Base-by-base conservation (phyloP, 345 rosid species). In the Brassica rapa region DNA sequence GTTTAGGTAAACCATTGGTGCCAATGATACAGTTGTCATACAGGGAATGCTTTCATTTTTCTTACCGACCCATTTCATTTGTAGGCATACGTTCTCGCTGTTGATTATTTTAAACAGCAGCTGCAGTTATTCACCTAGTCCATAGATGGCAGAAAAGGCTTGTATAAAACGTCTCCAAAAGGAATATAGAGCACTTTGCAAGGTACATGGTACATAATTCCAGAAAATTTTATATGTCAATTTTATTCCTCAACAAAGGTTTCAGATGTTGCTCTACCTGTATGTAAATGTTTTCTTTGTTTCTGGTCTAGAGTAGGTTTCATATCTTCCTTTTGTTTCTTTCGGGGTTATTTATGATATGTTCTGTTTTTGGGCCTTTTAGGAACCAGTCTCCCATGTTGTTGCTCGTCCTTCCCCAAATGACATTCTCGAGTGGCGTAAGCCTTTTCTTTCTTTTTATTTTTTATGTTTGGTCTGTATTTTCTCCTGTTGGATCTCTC, bases 351-450 rank as follows among this genome's bases (percentile, higher is more conserved):
- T 32, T 41, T 15, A 61, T 75, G 33, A 46, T 24, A 65, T 64
- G 33, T 51, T 51, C 56, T 51, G 56, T 51, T 72, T 76, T 83
- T 80, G 73, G 30, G 30, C 30, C 59, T 77, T 85, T 80, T 79
- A 95, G 99, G 99, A 95, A 77, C 99, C 98, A 25, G 96, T 93
- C 77, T 86, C 99, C 67, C 88, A 93, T 84, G 85, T 93, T 68
- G 93, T 93, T 75, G 98, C 99, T 53, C 89, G 94, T 64, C 99
- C 98, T 86, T 93, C 96, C 68, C 89, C 94, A 35, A 95, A 78
- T 75, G 87, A 93, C 83, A 93, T 93, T 79, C 99, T 95, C 51
- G 98, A 95, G 68, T 93, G 99, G 98, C 98, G 99, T 95, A 90
- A 89, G 97, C 51, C 53, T 32, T 89, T 76, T 27, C 43, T 43